phyloP scores from a whole-genome alignment of 495 filamentous ascomycete species.

The Viridothelium virens region DNA sequence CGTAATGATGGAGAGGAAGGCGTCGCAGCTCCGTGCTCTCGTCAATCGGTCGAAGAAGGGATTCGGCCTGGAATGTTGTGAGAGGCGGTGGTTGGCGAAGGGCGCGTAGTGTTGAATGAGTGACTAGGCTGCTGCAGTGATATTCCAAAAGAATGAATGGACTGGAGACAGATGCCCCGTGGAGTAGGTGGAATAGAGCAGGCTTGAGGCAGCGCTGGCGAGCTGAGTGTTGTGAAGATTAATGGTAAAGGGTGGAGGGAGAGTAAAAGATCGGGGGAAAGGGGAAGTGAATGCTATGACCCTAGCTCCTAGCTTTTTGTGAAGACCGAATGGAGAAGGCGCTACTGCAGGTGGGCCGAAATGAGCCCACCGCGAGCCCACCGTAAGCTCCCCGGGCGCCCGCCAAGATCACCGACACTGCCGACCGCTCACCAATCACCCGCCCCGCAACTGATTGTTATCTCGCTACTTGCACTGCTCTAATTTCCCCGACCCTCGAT shows the following conservation, averaged over 20 bases:
- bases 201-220: background rate
- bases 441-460: background rate
- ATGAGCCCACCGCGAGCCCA: background rate
- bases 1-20: background rate
- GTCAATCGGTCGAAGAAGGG: background rate
- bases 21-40: background rate
- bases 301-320: background rate
- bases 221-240: background rate
- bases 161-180: slow-evolving; percentile 18
- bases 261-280: background rate
- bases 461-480: background rate
- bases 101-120: background rate
- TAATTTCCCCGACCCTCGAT: slow-evolving; percentile 9
- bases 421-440: background rate
- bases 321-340: slow-evolving; percentile 1
- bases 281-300: background rate
- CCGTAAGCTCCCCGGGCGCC: no score
- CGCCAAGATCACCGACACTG: background rate
- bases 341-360: slow-evolving; percentile 9
- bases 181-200: slow-evolving; percentile 21
- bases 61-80: slow-evolving; percentile 3
- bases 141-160: slow-evolving; percentile 23
- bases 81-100: background rate
- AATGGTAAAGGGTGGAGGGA: background rate
- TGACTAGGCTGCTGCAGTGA: slow-evolving; percentile 11